Base-by-base conservation (phyloP, 352 stramenopile genomes). In the Phytophthora ramorum region DNA sequence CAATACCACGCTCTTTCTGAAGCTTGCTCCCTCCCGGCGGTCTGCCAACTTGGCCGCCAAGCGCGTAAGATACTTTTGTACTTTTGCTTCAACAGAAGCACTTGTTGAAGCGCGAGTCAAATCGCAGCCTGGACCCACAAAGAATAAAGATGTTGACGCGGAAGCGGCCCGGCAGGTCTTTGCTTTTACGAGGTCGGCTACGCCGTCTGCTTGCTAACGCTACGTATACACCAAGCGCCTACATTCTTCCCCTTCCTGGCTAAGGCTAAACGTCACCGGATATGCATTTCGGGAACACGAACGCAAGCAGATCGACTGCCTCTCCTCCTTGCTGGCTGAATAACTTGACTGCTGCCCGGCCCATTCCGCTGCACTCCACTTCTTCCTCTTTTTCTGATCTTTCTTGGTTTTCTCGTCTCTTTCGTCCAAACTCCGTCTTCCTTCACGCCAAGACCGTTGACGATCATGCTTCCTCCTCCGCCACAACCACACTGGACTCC, bases 281-380 rank as follows among this genome's bases (percentile, higher is more conserved):
- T 70, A 63, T 74, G 59, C 59, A 74, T 54, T 48, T 57, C 44
- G 49, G 55, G 22, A 70, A 70, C 66, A 73, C 59, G 60, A 73
- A 60, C 60, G 49, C 60, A 70, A 70, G 54, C 54, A 66, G 60
- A 37, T 19, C 44, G 45, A 34, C 66, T 44, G 52, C 52, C 20
- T 50, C 56, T 61, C 50, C 53, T 70, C 49, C 32, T 66, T 62
- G 59, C 45, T 74, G 54, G 17, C 30, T 60, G 48, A 66, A 74
- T 66, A 74, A 69, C 58, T 64, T 64, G 56, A 66, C 67, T 71
- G 41, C 50, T 62, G 61, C 6, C 51, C 7, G 55, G 38, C 50
- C 50, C 45, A 59, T 41, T 59, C 56, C 61, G 30, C 67, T 56
- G 41, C 47, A 54, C 66, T 55, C 17, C 54, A 63, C 41, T 7